phyloP scores from a whole-genome alignment of 805 yeast species.

The Grigorovia yakushimaensis region DNA sequence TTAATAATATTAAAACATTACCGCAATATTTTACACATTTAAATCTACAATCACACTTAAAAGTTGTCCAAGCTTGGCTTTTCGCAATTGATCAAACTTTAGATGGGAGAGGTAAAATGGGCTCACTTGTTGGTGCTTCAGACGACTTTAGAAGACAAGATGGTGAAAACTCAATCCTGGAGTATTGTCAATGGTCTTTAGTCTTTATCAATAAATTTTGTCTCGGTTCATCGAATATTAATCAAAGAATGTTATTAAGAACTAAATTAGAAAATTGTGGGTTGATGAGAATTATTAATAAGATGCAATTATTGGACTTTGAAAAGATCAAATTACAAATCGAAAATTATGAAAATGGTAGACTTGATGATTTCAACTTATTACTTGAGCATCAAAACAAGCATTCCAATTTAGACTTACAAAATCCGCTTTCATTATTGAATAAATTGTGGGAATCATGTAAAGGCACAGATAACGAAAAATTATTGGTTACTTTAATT shows the following conservation, averaged over 20 bases:
- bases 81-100: constrained; percentile 53
- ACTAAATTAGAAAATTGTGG: constrained; percentile 27
- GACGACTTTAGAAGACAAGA: constrained; percentile 52
- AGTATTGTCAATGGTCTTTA: constrained; percentile 26
- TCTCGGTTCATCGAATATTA: constrained; percentile 18
- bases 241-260: constrained; percentile 27
- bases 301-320: constrained; percentile 46
- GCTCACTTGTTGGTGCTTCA: constrained; percentile 86
- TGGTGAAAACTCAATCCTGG: constrained; percentile 34
- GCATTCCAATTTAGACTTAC: constrained; percentile 31
- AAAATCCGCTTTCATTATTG: constrained; percentile 60
- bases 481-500: constrained; percentile 38
- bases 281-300: constrained; percentile 27
- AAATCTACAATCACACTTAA: constrained; percentile 16
- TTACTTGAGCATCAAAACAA: constrained; percentile 16
- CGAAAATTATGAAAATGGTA: constrained; percentile 44
- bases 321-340: constrained; percentile 60
- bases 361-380: constrained; percentile 27
- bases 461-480: constrained; percentile 46
- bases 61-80: constrained; percentile 61
- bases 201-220: constrained; percentile 26
- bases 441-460: constrained; percentile 40
- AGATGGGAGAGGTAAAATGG: constrained; percentile 82
- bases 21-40: constrained; percentile 15
- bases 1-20: constrained; percentile 9